These are phyloP conservation scores for Cladosporium sp. DNA, from an alignment of 2,329 filamentous ascomycete genomes.

Conservation along the genomic window DNA sequence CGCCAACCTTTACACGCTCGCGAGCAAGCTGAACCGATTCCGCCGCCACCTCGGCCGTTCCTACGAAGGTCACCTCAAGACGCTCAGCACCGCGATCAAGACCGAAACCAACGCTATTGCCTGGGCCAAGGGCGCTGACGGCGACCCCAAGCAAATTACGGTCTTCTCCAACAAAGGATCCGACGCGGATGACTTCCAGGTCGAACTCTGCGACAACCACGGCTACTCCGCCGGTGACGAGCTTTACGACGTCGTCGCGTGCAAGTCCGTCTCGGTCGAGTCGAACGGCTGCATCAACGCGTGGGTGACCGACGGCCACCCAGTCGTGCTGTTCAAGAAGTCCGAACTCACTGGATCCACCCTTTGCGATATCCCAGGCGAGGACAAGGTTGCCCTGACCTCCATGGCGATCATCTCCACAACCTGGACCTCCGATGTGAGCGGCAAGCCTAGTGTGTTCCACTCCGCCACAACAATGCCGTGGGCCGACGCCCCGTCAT, in stretches of 20 bases:
- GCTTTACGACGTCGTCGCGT: conserved; percentile 5
- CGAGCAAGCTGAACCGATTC: conserved; percentile 11
- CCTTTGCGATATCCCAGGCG: conserved; percentile 1
- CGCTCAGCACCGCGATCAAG: conserved; percentile 35
- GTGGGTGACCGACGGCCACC: conserved; percentile 5
- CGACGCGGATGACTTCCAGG: conserved; percentile 2
- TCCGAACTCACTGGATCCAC: conserved; percentile 5
- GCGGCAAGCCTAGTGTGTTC: background rate
- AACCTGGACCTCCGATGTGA: conserved; percentile 1
- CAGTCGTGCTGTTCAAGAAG: conserved; percentile 2
- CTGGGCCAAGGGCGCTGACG: conserved; percentile 40
- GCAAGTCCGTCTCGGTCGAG: conserved; percentile 3
- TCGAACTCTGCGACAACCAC: conserved; percentile 8
- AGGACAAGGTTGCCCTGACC: conserved; percentile 1
- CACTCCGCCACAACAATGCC: conserved; percentile 2
- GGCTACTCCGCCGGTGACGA: conserved; percentile 6
- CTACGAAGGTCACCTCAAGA: conserved; percentile 34
- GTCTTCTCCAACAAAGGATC: conserved; percentile 30
- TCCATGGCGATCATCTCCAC: conserved; percentile 7
- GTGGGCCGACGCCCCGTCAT: conserved; percentile 5
- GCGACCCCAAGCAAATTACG: conserved; percentile 28
- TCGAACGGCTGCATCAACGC: conserved; percentile 3
- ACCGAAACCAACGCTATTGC: conserved; percentile 38
- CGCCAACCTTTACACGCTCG: conserved; percentile 12
- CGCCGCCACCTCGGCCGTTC: conserved; percentile 35